Percentiles rank a stretch among this genome's conserved stretches.
phyloP scores from a whole-genome alignment of 495 filamentous ascomycete genomes.

The Xanthoparmelia taractica region DNA sequence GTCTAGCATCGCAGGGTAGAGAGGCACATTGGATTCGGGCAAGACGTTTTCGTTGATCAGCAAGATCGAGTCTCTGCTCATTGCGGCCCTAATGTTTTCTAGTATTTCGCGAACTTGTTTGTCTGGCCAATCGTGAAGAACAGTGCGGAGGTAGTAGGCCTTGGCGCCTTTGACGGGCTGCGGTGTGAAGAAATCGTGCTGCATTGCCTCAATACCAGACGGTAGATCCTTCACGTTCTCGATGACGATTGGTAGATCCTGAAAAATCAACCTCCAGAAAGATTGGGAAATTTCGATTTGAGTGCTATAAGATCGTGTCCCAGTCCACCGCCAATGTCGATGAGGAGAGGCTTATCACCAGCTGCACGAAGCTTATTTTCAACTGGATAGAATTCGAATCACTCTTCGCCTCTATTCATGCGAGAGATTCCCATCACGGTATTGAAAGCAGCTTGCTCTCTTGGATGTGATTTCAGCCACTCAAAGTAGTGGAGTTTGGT shows the following conservation, averaged over 20 bases:
- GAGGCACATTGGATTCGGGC: background rate
- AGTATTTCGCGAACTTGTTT: background rate
- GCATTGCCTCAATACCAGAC: background rate
- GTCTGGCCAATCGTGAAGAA: conserved; percentile 2
- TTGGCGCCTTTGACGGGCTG: background rate
- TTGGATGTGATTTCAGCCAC: too few species aligned
- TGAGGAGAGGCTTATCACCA: conserved; percentile 32
- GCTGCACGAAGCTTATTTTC: conserved; percentile 28
- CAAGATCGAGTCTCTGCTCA: background rate
- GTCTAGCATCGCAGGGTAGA: background rate
- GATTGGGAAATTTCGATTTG: background rate
- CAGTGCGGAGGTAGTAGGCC: background rate
- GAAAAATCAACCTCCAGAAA: background rate
- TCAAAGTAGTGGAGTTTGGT: too few species aligned
- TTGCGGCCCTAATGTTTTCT: background rate
- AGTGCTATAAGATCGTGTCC: background rate
- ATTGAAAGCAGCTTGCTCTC: background rate
- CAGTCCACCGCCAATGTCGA: conserved; percentile 1
- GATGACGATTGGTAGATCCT: background rate
- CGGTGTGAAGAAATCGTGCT: background rate
- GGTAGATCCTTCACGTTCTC: too few species aligned
- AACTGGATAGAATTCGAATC: conserved; percentile 39
- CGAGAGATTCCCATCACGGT: background rate
- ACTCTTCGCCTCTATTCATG: background rate
- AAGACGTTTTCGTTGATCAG: background rate